Percentiles rank a stretch among this genome's conserved stretches.
Evolutionary conservation across 441 rosid genomes (phyloP).

Genomic region (Sinapis alba): DNA sequence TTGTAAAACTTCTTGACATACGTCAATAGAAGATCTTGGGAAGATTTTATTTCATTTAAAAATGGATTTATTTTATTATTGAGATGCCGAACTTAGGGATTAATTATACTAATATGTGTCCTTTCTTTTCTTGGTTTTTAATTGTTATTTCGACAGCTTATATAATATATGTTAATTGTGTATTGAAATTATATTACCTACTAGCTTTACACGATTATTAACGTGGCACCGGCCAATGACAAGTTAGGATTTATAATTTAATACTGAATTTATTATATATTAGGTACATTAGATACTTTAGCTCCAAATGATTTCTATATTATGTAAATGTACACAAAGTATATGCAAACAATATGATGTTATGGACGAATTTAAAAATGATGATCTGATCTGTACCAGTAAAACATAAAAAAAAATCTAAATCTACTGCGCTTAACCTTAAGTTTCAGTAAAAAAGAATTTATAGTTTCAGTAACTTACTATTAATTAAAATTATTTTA

Average conservation of each 20-base stretch:
- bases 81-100: conserved; percentile 31
- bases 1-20: conserved; percentile 31
- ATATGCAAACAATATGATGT: background rate
- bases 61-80: background rate
- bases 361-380: background rate
- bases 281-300: background rate
- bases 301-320: background rate
- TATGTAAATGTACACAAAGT: background rate
- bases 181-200: background rate
- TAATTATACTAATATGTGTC: conserved; percentile 15
- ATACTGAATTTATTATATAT: background rate
- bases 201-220: background rate
- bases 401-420: background rate
- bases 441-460: background rate
- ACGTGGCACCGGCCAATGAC: conserved; percentile 20
- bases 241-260: conserved; percentile 4
- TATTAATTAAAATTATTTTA: background rate
- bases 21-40: conserved; percentile 36
- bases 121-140: background rate
- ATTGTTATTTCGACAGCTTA: background rate
- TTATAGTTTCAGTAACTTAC: background rate
- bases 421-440: background rate
- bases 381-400: background rate
- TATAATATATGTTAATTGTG: background rate
- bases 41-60: conserved; percentile 26